These are phyloP conservation scores for Lachancea waltii DNA, from an alignment of 805 yeast species.

Conservation along the genomic window DNA sequence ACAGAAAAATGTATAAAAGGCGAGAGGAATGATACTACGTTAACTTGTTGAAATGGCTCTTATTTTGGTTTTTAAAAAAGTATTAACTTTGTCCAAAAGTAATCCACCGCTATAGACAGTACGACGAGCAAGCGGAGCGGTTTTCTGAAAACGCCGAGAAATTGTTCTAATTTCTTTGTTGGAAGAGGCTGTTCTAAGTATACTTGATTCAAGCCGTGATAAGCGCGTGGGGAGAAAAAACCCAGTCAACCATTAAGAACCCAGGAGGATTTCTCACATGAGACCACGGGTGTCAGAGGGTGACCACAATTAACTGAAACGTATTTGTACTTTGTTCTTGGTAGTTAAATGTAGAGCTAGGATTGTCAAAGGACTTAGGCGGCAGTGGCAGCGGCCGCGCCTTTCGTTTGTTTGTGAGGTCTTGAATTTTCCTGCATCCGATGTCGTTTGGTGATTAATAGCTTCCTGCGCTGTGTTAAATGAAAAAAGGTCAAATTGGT, in stretches of 20 bases:
- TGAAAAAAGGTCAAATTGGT: no score
- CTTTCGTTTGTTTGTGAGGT: no score
- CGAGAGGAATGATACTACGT: background rate
- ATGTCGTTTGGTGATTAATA: no score
- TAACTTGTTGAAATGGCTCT: background rate
- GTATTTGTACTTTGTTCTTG: no score
- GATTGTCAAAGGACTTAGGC: no score
- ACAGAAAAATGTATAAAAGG: conserved; percentile 9
- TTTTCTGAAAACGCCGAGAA: conserved; percentile 7
- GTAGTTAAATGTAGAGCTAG: background rate
- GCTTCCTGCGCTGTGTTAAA: no score
- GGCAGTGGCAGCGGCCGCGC: no score
- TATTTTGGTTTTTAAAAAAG: conserved; percentile 6
- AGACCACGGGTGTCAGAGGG: conserved; percentile 33
- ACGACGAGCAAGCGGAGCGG: conserved; percentile 31
- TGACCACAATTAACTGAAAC: conserved; percentile 5
- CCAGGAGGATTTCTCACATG: conserved; percentile 30
- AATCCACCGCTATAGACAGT: conserved; percentile 66
- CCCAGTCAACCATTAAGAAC: conserved; percentile 29
- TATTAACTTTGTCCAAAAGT: conserved; percentile 57
- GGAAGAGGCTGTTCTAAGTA: background rate
- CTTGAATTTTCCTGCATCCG: no score
- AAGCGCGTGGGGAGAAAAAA: conserved; percentile 31
- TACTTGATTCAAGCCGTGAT: conserved; percentile 27
- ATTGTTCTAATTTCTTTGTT: conserved; percentile 9